Conservation (phyloP, 441 rosid genomes). For the Manihot esculenta region DNA sequence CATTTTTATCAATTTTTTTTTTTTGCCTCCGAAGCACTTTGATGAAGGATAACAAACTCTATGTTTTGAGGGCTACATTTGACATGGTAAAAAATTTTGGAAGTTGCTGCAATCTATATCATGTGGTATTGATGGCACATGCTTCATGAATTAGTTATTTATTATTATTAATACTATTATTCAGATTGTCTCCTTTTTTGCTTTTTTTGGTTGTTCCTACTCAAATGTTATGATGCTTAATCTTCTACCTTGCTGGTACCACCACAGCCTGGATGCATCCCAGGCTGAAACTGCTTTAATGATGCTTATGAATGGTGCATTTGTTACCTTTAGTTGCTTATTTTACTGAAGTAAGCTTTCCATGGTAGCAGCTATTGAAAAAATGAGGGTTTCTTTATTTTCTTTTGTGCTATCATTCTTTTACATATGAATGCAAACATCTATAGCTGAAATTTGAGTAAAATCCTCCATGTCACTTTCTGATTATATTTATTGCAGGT, state of each 20-base stretch:
- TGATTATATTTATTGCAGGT: slow-evolving; percentile 43
- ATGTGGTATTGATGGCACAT: neutral
- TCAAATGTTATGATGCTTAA: neutral
- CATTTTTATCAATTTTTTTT: neutral
- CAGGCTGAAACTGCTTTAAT: neutral
- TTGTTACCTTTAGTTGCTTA: neutral
- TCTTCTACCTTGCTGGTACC: neutral
- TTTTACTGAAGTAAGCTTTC: neutral
- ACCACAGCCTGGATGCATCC: neutral
- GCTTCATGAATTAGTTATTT: neutral
- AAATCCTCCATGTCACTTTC: neutral
- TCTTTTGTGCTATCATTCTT: neutral
- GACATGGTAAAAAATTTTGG: neutral
- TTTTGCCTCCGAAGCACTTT: neutral
- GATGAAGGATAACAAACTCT: neutral
- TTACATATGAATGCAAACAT: neutral
- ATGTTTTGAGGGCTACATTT: neutral
- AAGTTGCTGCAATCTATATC: neutral
- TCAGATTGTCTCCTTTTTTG: too few relatives aligned
- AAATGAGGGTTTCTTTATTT: neutral
- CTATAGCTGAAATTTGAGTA: neutral
- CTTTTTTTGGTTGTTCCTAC: neutral
- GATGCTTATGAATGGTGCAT: neutral
- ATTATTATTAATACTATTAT: neutral
- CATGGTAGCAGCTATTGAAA: too few relatives aligned